Base-by-base conservation (phyloP, 176 grass and related monocot species). In the Zoysia pacifica region DNA sequence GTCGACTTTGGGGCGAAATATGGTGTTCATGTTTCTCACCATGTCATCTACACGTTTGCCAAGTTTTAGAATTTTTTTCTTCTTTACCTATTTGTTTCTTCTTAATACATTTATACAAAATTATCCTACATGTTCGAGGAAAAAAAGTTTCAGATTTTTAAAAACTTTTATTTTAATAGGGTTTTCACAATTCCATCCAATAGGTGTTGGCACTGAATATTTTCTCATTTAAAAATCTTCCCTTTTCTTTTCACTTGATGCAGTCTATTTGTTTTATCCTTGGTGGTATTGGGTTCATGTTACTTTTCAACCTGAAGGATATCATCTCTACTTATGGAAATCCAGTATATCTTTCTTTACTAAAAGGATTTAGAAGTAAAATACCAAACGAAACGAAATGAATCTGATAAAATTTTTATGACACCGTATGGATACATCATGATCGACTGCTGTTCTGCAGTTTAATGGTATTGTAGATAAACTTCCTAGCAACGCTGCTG, bases 401-500 rank as follows among this genome's bases (percentile, higher is more conserved):
- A 36, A 47, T 79, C 40, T 60, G 36, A 64, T 47, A 54, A 49
- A 19, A 9, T 62, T 69, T 38, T 80, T 42, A 65, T 74, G 75
- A 37, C 18, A 28, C 2, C 49, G 28, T 9, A 15, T 71, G 44
- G 7, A 69, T 20, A 62, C 41, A 69, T 65, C n/a, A 18, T 63
- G 74, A 55, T 67, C 18, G 79, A 67, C 20, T 7, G 69, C 37
- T 81, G 43, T 82, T 81, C 14, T 83, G 68, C 82, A 96, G 87
- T 67, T 96, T 39, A 90, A 79, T 9, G 79, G 85, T 67, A 79
- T 88, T 69, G 71, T 16, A 78, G 79, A 86, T 73, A 92, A 85
- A 74, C 54, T 91, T 60, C 89, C 93, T 2, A 59, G 61, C 42
- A 85, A 96, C 45, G 82, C 79, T 59, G 76, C 28, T 8, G 60